A percentile compares a stretch with the other conserved stretches of the same genome.
Conservation (phyloP, 257 asterid genomes). For the Nicotiana benthamiana region DNA sequence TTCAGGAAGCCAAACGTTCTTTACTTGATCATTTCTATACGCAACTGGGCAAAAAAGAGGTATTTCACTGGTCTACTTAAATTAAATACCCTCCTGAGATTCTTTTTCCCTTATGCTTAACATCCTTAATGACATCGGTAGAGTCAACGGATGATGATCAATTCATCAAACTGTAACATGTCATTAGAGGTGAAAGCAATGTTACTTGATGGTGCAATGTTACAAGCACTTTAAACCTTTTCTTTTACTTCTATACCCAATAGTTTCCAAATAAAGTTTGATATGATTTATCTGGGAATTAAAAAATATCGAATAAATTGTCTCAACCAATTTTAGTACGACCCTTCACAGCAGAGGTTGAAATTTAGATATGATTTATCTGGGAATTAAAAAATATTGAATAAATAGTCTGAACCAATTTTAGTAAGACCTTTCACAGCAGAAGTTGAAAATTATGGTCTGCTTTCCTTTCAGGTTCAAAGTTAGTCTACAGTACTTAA, state of each 20-base stretch:
- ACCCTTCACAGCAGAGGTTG: no score
- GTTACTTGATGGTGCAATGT: neutral
- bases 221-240: neutral
- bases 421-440: neutral
- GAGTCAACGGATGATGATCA: neutral
- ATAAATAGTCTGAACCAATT: no score
- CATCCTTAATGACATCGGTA: neutral
- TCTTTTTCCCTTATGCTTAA: neutral
- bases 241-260: neutral
- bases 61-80: neutral
- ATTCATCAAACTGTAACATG: neutral
- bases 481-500: neutral
- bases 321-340: neutral
- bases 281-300: neutral
- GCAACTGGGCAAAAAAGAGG: slow-evolving; percentile 35
- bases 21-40: slow-evolving; percentile 33
- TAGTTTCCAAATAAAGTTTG: neutral
- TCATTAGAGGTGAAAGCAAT: neutral
- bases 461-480: neutral
- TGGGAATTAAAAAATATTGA: no score
- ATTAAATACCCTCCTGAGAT: neutral
- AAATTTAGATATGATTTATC: no score
- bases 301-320: neutral
- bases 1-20: slow-evolving; percentile 31
- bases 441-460: neutral